Evolutionary conservation across 345 rosid genomes (phyloP), one percentile per base, ranked within the genome.

Genomic region (Orychophragmus violaceus): DNA sequence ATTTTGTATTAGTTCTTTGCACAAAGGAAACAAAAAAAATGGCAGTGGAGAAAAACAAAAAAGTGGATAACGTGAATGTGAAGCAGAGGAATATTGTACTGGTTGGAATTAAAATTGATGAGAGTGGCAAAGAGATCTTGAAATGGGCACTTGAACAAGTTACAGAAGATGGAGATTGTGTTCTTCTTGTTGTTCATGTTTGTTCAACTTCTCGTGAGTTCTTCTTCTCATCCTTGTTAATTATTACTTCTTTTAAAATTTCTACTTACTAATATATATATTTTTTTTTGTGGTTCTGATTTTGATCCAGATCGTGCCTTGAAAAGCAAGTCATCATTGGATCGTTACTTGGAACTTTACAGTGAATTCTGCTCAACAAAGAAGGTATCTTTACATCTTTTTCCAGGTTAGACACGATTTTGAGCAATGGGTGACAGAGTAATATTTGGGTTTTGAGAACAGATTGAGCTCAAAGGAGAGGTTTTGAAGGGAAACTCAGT

Each of bases 81-180:
- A 69, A 62, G 71, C 78, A 68, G 77, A 86, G 76, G 70, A 81
- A 82, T 64, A 62, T 42, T 62, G 82, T 94, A 48, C 41, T 90
- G 64, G 97, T 90, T 69, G 97, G 90, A 45, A 73, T 90, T 56
- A 77, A 63, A 74, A 71, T 85, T 28, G 90, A 94, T 72, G 70
- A 50, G 46, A 70, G 72, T 42, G 80, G 94, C 70, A 81, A 82
- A 78, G 91, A 88, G 77, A 78, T 94, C 33, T 79, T 94, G 67
- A 79, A 74, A 65, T 90, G 94, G 96, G 84, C 87, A 71, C 69
- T 93, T 59, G 90, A 82, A 59, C 89, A 90, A 72, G 83, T 87
- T 65, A 92, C 97, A 49, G 77, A 87, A 61, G 85, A 89, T 27
- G 99, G 95, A 71, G 99, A 93, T 69, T 77, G 70, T 68, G 92